Percentiles rank a stretch among this genome's conserved stretches.
phyloP scores from a whole-genome alignment of 2,329 filamentous ascomycete species.

The Fusarium nisikadoi region DNA sequence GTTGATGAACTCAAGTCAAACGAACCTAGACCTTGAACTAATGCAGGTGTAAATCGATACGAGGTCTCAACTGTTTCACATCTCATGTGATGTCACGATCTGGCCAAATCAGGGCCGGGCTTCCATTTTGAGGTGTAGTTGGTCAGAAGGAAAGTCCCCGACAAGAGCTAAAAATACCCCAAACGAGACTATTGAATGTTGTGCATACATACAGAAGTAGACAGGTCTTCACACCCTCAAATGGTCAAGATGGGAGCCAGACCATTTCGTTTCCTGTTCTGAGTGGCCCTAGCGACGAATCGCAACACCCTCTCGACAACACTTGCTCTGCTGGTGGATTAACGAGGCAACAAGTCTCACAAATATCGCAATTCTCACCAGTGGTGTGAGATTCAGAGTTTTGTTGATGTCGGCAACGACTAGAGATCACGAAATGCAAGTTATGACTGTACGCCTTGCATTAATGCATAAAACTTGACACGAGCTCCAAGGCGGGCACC shows the following conservation, averaged over 20 bases:
- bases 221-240: neutral
- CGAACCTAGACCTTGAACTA: neutral
- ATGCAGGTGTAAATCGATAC: neutral
- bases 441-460: neutral
- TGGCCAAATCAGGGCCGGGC: neutral
- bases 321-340: neutral
- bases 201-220: neutral
- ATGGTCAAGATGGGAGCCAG: neutral
- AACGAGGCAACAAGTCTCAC: neutral
- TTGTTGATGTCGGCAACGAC: neutral
- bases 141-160: neutral
- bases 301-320: neutral
- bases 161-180: conserved; percentile 5
- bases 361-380: neutral
- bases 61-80: neutral
- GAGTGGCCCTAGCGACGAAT: neutral
- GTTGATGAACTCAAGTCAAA: no score
- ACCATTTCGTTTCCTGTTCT: neutral
- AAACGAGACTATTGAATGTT: conserved; percentile 6
- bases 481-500: neutral
- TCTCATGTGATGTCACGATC: neutral
- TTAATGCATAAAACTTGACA: neutral
- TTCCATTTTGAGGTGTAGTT: neutral
- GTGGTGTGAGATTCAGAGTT: neutral
- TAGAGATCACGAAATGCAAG: neutral